Percentiles rank a stretch among this genome's conserved stretches.
Conservation (phyloP, 345 rosid species). For the Eucalyptus sp. region DNA sequence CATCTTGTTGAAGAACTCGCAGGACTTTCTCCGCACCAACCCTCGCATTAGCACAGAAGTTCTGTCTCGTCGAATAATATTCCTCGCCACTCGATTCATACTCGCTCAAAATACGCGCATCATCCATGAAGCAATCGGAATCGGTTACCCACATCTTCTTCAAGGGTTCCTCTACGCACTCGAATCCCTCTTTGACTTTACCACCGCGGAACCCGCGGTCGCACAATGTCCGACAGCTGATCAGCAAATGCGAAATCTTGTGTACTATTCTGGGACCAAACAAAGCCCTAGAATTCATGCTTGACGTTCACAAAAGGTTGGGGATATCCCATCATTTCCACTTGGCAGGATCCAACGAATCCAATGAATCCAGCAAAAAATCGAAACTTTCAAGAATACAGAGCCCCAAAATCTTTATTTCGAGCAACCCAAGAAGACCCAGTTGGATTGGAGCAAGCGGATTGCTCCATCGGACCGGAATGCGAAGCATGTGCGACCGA, state of each 20-base stretch:
- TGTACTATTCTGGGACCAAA: background rate
- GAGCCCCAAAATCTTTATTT: background rate
- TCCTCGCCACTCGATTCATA: background rate
- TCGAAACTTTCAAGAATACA: background rate
- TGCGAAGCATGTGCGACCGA: background rate
- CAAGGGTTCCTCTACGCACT: slow-evolving; percentile 44
- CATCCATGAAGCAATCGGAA: slow-evolving; percentile 11
- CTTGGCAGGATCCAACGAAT: background rate
- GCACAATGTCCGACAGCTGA: background rate
- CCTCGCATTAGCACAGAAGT: slow-evolving; percentile 24
- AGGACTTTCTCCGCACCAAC: slow-evolving; percentile 42
- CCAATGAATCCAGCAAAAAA: background rate
- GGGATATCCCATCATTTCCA: background rate
- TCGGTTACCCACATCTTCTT: slow-evolving; percentile 27
- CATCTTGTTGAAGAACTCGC: slow-evolving; percentile 46
- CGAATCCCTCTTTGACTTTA: slow-evolving; percentile 15
- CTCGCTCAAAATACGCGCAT: slow-evolving; percentile 4
- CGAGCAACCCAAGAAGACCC: background rate
- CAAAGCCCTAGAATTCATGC: background rate
- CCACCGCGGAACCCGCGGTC: background rate
- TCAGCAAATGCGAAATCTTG: background rate
- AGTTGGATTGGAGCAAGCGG: background rate
- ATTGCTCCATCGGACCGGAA: background rate
- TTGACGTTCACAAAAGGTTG: background rate
- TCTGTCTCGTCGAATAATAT: slow-evolving; percentile 2